Conservation (phyloP, 108 stramenopile species). For the Fragilaria crotonensis region DNA sequence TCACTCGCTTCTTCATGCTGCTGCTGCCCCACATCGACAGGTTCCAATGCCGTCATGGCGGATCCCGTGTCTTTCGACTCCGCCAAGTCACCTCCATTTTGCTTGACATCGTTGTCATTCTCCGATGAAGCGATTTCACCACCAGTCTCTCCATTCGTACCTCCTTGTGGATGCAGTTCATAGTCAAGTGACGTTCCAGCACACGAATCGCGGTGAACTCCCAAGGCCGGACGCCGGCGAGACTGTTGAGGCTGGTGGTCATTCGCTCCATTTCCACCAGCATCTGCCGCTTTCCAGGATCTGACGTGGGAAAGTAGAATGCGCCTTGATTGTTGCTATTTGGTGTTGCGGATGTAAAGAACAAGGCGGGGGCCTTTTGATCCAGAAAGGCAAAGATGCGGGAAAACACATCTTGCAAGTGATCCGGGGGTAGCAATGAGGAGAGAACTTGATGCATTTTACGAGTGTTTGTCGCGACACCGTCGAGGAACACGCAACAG, state of each 20-base stretch:
- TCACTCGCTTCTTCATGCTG: no score
- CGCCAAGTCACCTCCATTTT: neutral
- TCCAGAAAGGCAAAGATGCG: constrained; percentile 89
- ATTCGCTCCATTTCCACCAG: constrained; percentile 58
- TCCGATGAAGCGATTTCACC: no score
- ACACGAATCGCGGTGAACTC: constrained; percentile 69
- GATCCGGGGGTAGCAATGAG: constrained; percentile 79
- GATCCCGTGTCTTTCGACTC: neutral
- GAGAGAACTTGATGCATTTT: constrained; percentile 94
- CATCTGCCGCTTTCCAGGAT: constrained; percentile 63
- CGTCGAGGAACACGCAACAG: constrained; percentile 84
- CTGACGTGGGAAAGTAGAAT: constrained; percentile 62
- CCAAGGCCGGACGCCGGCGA: constrained; percentile 72
- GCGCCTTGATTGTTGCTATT: constrained; percentile 2
- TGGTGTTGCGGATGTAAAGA: constrained; percentile 9
- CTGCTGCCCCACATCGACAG: no score
- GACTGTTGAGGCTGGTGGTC: constrained; percentile 54
- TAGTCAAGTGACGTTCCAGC: constrained; percentile 60
- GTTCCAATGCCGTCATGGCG: no score
- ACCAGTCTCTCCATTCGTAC: no score
- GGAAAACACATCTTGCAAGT: constrained; percentile 89
- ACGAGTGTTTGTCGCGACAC: constrained; percentile 72
- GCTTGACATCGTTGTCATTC: neutral
- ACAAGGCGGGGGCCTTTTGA: constrained; percentile 57
- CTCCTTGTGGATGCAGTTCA: constrained; percentile 4